Conservation (phyloP, 2,329 filamentous ascomycete species). For the Coleophoma cylindrospora region DNA sequence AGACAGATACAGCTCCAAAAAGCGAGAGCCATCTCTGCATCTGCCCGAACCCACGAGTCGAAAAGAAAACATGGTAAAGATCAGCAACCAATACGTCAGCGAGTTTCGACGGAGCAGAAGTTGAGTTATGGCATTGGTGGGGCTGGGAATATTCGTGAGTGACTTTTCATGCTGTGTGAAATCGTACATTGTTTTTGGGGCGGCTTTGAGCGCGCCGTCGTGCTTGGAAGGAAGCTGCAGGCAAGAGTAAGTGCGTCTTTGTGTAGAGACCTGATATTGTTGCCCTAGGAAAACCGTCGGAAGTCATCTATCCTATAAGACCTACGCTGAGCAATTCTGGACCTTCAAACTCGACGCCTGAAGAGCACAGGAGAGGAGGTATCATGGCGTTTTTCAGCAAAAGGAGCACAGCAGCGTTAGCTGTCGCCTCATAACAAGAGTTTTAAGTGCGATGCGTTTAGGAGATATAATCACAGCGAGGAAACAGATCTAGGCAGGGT, state of each 20-base stretch:
- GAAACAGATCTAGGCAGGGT: too few relatives aligned
- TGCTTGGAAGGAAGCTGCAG: too few relatives aligned
- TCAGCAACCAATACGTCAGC: too few relatives aligned
- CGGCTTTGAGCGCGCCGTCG: too few relatives aligned
- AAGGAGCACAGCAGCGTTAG: too few relatives aligned
- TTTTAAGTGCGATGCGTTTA: too few relatives aligned
- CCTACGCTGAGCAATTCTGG: constrained; percentile 16
- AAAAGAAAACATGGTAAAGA: too few relatives aligned
- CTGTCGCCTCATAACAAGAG: too few relatives aligned
- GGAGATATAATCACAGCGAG: too few relatives aligned
- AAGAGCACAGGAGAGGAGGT: constrained; percentile 10
- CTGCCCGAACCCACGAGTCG: too few relatives aligned
- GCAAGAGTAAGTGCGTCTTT: not conserved
- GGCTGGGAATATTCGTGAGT: constrained; percentile 24
- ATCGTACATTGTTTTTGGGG: not conserved
- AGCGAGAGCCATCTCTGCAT: not conserved
- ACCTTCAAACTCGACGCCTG: constrained; percentile 5
- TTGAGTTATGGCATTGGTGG: constrained; percentile 26
- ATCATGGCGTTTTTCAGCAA: constrained; percentile 3
- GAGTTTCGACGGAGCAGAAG: constrained; percentile 11
- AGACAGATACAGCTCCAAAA: not conserved
- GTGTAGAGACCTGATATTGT: not conserved
- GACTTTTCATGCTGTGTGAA: constrained; percentile 1
- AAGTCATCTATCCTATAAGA: constrained; percentile 19
- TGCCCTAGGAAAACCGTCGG: constrained; percentile 20